Conservation (phyloP, 2,329 filamentous ascomycete species). For the Elsinoe perseae region DNA sequence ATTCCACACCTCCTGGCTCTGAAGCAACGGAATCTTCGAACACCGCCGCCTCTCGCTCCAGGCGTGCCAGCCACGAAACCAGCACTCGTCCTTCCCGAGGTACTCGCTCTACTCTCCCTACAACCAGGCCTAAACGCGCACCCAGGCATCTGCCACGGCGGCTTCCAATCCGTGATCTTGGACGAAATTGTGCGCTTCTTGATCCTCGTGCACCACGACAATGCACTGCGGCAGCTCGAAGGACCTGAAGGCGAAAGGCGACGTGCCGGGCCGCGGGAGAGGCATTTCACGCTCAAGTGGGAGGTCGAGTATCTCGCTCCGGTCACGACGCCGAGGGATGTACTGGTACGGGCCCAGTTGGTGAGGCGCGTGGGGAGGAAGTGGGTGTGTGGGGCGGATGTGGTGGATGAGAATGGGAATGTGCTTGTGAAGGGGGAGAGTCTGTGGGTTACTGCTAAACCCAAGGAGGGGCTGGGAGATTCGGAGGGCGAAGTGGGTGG, state of each 20-base stretch:
- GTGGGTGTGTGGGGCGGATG: constrained; percentile 1
- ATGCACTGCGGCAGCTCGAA: not conserved
- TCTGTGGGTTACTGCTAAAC: constrained; percentile 36
- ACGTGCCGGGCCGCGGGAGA: not conserved
- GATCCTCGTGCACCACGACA: constrained; percentile 2
- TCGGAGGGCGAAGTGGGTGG: constrained; percentile 23
- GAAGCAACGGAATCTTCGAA: not conserved
- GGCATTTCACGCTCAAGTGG: constrained; percentile 45
- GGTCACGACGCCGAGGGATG: constrained; percentile 62
- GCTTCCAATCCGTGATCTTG: constrained; percentile 6
- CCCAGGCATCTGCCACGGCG: constrained; percentile 39
- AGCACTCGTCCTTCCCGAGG: not conserved
- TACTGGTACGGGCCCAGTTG: constrained; percentile 56
- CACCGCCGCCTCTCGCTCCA: not conserved
- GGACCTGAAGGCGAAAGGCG: not conserved
- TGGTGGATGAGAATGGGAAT: constrained; percentile 5
- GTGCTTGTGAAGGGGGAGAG: constrained; percentile 23
- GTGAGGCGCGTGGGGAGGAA: constrained; percentile 55
- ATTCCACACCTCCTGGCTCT: constrained; percentile 2
- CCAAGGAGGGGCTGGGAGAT: constrained; percentile 27
- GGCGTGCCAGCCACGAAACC: not conserved
- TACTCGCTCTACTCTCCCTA: constrained; percentile 9
- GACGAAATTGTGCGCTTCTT: constrained; percentile 7
- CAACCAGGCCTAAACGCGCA: constrained; percentile 52
- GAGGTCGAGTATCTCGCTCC: constrained; percentile 62